phyloP scores from a whole-genome alignment of 441 rosid genomes.

The Syzygium malaccense region DNA sequence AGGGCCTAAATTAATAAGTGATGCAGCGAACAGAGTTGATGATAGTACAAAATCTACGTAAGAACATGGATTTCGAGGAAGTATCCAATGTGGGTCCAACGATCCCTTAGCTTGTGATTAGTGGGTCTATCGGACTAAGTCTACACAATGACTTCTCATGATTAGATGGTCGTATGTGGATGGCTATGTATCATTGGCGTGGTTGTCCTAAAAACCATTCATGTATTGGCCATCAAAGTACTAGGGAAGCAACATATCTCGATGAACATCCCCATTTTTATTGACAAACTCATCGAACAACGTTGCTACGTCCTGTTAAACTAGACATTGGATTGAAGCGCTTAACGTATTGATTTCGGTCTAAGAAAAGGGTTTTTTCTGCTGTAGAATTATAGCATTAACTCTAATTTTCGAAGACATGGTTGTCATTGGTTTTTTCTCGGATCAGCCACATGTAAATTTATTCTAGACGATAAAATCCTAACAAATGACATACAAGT shows the following conservation, averaged over 20 bases:
- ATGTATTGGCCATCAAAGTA: not conserved
- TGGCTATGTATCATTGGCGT: not conserved
- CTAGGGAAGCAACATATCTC: not conserved
- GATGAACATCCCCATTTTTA: not conserved
- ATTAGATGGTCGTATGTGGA: not conserved
- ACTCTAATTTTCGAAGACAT: not conserved
- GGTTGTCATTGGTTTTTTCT: not conserved
- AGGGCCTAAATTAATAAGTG: not conserved
- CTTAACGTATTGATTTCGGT: not conserved
- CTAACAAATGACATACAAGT: not conserved
- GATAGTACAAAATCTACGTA: not conserved
- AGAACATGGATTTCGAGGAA: not conserved
- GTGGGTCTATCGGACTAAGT: not conserved
- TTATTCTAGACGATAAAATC: not conserved
- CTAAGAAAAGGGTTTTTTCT: not conserved
- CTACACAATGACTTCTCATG: not conserved
- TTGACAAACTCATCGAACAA: not conserved
- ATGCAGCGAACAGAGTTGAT: not conserved
- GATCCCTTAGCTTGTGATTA: not conserved
- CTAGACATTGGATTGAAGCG: fast-evolving
- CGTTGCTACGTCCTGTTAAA: not conserved
- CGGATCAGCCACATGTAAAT: not conserved
- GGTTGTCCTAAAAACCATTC: not conserved
- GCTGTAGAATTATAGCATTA: not conserved
- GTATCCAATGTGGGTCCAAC: not conserved